Evolutionary conservation across 345 rosid genomes (phyloP).

Genomic region (Pseudoturritis turrita): DNA sequence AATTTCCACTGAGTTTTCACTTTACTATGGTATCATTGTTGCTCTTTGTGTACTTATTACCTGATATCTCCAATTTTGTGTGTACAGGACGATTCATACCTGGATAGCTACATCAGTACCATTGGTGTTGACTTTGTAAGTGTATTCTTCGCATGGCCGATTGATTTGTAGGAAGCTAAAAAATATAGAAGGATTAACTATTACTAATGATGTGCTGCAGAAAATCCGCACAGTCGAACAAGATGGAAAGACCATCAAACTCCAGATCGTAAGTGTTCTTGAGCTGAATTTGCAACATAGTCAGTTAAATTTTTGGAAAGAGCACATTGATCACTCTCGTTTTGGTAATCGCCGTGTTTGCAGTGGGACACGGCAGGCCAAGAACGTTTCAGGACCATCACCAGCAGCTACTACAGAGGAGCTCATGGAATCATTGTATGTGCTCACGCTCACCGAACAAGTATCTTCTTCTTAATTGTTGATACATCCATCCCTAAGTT

Average conservation of each 20-base stretch:
- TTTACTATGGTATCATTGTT: not conserved
- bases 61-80: not conserved
- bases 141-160: not conserved
- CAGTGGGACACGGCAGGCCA: constrained; percentile 98
- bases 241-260: constrained; percentile 59
- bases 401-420: constrained; percentile 91
- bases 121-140: constrained; percentile 66
- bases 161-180: not conserved
- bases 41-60: not conserved
- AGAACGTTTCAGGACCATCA: constrained; percentile 89
- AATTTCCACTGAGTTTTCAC: not conserved
- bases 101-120: constrained; percentile 60
- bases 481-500: not conserved
- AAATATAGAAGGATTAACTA: not conserved
- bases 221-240: constrained; percentile 65
- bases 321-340: not conserved
- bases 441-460: not conserved
- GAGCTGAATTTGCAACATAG: not conserved
- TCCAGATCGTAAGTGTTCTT: constrained; percentile 44
- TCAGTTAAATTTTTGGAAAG: not conserved
- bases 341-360: not conserved
- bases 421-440: constrained; percentile 90
- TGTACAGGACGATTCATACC: constrained; percentile 52
- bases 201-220: constrained; percentile 26
- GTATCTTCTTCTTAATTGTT: not conserved